A percentile compares a stretch with the other conserved stretches of the same genome.
Conservation (phyloP, 805 yeast species). For the Zygotorulaspora danielsina region DNA sequence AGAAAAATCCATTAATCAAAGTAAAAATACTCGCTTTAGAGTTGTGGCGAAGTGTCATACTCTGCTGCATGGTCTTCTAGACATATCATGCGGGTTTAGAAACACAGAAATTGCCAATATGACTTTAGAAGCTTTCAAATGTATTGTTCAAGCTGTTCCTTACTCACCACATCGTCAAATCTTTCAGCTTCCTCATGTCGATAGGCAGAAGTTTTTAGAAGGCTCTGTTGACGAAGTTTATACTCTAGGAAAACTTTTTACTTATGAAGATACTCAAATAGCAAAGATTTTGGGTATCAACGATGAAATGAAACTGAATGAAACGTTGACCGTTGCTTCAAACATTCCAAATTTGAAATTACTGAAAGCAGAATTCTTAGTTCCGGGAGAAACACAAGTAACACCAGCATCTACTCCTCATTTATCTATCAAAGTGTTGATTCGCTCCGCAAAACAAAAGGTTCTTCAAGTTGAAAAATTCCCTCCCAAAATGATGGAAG, state of each 20-base stretch:
- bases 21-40: slow-evolving; percentile 43
- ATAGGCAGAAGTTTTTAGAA: slow-evolving; percentile 40
- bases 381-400: slow-evolving; percentile 76
- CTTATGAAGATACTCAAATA: slow-evolving; percentile 52
- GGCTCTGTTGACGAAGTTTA: slow-evolving; percentile 37
- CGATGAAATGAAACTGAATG: slow-evolving; percentile 42
- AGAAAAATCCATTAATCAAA: slow-evolving; percentile 34
- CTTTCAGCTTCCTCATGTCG: slow-evolving; percentile 77
- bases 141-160: slow-evolving; percentile 70
- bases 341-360: slow-evolving; percentile 66
- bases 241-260: slow-evolving; percentile 66
- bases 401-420: slow-evolving; percentile 73
- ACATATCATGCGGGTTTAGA: slow-evolving; percentile 77
- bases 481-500: slow-evolving; percentile 38
- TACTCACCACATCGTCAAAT: slow-evolving; percentile 55
- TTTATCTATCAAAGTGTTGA: slow-evolving; percentile 67
- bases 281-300: slow-evolving; percentile 52
- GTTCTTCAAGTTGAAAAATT: slow-evolving; percentile 41
- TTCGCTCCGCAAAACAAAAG: slow-evolving; percentile 69
- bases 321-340: slow-evolving; percentile 53
- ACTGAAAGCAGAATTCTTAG: slow-evolving; percentile 66
- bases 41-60: slow-evolving; percentile 61
- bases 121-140: slow-evolving; percentile 63
- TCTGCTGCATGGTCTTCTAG: slow-evolving; percentile 65
- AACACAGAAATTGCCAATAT: slow-evolving; percentile 57